Base-by-base conservation (phyloP, 441 rosid genomes). In the Aleurites moluccanus region DNA sequence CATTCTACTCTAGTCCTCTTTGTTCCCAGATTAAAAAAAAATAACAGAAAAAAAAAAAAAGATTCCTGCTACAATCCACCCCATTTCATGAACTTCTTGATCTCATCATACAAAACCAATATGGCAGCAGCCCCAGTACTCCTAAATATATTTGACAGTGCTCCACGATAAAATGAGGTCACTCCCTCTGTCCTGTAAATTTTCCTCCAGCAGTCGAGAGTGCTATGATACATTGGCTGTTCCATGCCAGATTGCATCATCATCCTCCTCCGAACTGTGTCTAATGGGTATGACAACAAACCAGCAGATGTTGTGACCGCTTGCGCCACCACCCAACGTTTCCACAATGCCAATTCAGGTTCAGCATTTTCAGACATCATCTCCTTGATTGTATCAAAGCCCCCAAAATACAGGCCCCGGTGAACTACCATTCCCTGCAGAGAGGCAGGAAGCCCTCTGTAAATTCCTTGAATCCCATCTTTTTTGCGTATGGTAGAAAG, bases 171-270 rank as follows among this genome's bases (percentile, higher is more conserved):
- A 80, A 95, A 95, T 20, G 98, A 90, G 75, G 84, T 73, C 73
- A 90, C 79, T 76, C 98, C 99, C 69, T 92, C 98, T 53, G 79
- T 86, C 71, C 86, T 87, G 64, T 88, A 89, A 55, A 92, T 91
- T 59, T 82, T 91, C 82, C 63, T 90, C 99, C 98, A 95, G 78
- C 99, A 95, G 49, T 95, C 93, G 40, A 82, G 44, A 1, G 98
- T 92, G 85, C 79, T 81, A 27, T 23, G 75, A 57, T 90, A 92
- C 91, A 90, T 85, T 3, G 92, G 97, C 60, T 71, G 84, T 73
- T 92, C 92, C 74, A 90, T 74, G 66, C 98, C 98, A 9, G 97
- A 92, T 61, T 95, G 96, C 99, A 95, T 95, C 98, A 95, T 95
- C 86, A 95, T 92, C 80, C 96, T 83, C 75, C 98, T 86, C 61